Evolutionary conservation across 805 yeast species (phyloP), one percentile per base, ranked within the genome.

Genomic region (Ogataea glucozyma): DNA sequence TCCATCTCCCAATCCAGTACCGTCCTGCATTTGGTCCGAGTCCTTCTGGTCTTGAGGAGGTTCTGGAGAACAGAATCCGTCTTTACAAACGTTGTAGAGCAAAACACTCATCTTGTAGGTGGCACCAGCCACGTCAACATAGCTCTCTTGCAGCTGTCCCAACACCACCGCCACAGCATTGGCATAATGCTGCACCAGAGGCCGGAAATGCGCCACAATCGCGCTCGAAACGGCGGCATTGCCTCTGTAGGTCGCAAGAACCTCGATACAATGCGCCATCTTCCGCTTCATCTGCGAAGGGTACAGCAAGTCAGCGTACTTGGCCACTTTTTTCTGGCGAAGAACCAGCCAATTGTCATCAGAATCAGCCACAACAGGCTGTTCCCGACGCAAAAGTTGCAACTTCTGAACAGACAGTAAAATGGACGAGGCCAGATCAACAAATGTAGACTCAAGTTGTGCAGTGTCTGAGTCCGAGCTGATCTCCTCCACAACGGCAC

Each of bases 1-100:
- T 21, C 71, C 70, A 43, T 77, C 82, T 18, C 98, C 99, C 56
- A 91, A 93, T 26, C 99, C 99, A 6, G 96, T 87, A 34, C 97
- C 98, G 32, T 87, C 93, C 31, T 85, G 84, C 45, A 83, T 61
- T 40, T 85, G 75, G 36, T 75, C 75, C 37, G 76, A 72, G 13
- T 78, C 78, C 47, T 78, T 80, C 43, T 82, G 78, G 42, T 82
- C 84, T 12, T 75, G 60, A 5, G 85, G 85, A 14, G 88, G 82
- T 57, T 86, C 85, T 10, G 99, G 99, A 2, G 95, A 78, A 59
- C 99, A 93, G 75, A 89, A 90, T 0, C 99, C 99, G 41, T 83
- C 77, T 11, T 78, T 78, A 1, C 95, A 79, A 21, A 93, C 65
- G 6, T 73, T 74, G 47, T 73, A 67, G 27, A 93, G 71, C 6